Percentiles rank a stretch among this genome's conserved stretches.
These are phyloP conservation scores for Mortierella sp. DNA, from an alignment of 371 early-diverging fungal species.

Conservation along the genomic window DNA sequence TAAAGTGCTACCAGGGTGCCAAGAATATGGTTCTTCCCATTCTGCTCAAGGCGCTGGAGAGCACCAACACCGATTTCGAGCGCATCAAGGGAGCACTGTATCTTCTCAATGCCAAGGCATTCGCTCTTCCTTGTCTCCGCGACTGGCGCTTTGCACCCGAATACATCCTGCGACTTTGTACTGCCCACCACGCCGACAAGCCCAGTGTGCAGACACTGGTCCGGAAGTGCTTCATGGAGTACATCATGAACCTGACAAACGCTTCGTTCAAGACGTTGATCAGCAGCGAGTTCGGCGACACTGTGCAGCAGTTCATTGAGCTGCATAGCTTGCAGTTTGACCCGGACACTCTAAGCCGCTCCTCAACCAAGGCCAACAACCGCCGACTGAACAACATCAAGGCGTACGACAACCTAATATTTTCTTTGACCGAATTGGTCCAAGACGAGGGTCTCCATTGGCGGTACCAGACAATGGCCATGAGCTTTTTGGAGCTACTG, in stretches of 20 bases:
- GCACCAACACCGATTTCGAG: conserved; percentile 62
- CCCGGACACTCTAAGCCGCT: conserved; percentile 22
- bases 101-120: conserved; percentile 67
- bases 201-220: conserved; percentile 81
- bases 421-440: conserved; percentile 44
- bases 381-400: conserved; percentile 47
- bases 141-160: conserved; percentile 75
- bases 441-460: conserved; percentile 78
- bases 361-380: conserved; percentile 33
- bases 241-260: conserved; percentile 64
- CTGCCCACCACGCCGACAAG: conserved; percentile 86
- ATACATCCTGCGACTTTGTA: conserved; percentile 74
- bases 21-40: conserved; percentile 68
- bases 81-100: conserved; percentile 87
- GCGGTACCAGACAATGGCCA: conserved; percentile 85
- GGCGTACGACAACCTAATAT: conserved; percentile 38
- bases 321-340: conserved; percentile 26
- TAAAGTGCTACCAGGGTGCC: conserved; percentile 71
- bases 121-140: conserved; percentile 69
- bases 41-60: conserved; percentile 71
- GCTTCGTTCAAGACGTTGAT: conserved; percentile 60
- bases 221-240: conserved; percentile 75
- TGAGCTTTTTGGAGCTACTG: conserved; percentile 79
- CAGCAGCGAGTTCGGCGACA: conserved; percentile 34
- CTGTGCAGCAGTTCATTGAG: conserved; percentile 32